Conservation (phyloP, 441 rosid genomes). For the Erodium texanum region DNA sequence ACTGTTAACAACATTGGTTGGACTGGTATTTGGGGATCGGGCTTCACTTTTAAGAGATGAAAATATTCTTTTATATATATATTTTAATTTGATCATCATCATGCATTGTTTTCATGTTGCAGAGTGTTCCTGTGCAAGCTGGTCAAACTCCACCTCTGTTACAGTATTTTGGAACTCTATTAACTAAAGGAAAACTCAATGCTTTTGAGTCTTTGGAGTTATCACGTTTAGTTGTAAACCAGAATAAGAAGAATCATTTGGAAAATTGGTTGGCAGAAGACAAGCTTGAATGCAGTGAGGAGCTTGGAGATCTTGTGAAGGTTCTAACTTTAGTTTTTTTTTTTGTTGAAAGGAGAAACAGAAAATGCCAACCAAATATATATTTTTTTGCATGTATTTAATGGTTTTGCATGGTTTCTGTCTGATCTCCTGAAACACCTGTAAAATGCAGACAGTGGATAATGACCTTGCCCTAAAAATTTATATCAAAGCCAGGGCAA, state of each 20-base stretch:
- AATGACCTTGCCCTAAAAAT: constrained; percentile 97
- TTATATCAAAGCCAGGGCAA: constrained; percentile 95
- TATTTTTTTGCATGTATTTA: too few relatives aligned
- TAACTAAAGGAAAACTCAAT: constrained; percentile 95
- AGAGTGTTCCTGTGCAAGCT: constrained; percentile 99
- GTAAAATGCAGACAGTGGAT: constrained; percentile 80
- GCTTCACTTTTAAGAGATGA: too few relatives aligned
- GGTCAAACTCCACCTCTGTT: constrained; percentile 98
- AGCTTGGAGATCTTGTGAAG: constrained; percentile 99
- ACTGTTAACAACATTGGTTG: too few relatives aligned
- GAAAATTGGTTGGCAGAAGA: constrained; percentile 99
- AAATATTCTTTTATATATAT: neutral
- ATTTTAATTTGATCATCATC: too few relatives aligned
- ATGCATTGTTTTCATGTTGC: constrained; percentile 10
- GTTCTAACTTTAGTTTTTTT: constrained; percentile 24
- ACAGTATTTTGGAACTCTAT: constrained; percentile 97
- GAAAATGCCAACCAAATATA: too few relatives aligned
- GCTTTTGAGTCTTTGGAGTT: constrained; percentile 93
- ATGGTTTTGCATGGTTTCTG: too few relatives aligned
- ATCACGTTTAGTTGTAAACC: constrained; percentile 98
- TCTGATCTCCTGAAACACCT: neutral
- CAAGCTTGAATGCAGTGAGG: constrained; percentile 98
- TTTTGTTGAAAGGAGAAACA: too few relatives aligned
- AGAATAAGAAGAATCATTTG: constrained; percentile 93
- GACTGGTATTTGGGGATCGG: too few relatives aligned